Evolutionary conservation across 495 filamentous ascomycete genomes (phyloP), one percentile per base, ranked within the genome.

Genomic region (Achaetomiella virescens): DNA sequence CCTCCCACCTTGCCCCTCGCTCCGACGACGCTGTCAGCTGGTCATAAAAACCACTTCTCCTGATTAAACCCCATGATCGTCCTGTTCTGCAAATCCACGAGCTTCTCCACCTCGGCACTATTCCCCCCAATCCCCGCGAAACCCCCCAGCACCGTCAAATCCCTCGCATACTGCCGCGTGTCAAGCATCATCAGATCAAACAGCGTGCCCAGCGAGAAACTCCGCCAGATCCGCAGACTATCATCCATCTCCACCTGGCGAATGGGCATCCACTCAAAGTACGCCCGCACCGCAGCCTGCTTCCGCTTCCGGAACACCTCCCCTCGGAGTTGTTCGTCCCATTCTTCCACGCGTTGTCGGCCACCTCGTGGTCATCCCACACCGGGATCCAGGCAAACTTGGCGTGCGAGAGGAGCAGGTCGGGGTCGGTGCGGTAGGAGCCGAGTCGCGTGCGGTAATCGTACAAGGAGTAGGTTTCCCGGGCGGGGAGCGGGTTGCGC

Each of bases 341-440:
- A 51, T 78, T 81, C 33, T 76, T 70, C 58, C 78, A 88, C 15
- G 75, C 74, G 61, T 88, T 86, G 61, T 88, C 75, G 6, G 80
- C 80, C 29, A 86, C 78, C 66, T 86, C 84, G 63, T 86, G 84
- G 59, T 86, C 84, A 65, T 87, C 84, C 84, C 84, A 88, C 10
- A 84, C 82, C 5, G 81, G 70, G 54, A 88, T 86, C 84, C 84
- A 87, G 14, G 84, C 74, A 56, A 82, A 86, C 25, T 74, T 71
- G 57, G 80, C 74, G 63, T 84, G 78, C 48, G 69, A 78, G 2
- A 75, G 65, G n/a, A 77, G 61, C 5, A 87, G 74, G 62, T 88
- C 84, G 0, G 75, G 66, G 61, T 87, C 84, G 17, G 77, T 81
- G 6, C 82, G 78, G 66, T 87, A 87, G 27, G 75, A 79, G 12